Conservation (phyloP, 2,329 filamentous ascomycete species). For the Alternaria rosae region DNA sequence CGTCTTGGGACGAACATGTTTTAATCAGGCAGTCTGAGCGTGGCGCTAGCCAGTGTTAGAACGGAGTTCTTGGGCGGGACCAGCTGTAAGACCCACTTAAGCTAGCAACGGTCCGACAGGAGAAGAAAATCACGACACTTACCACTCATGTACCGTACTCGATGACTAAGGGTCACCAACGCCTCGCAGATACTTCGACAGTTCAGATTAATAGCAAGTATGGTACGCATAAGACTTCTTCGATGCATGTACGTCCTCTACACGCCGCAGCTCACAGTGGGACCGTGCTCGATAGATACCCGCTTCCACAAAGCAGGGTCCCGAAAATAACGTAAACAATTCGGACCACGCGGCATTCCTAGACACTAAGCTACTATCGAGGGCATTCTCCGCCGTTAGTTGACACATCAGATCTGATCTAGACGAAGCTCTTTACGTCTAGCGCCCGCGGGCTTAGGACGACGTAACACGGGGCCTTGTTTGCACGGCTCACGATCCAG, state of each 20-base stretch:
- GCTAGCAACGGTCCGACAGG: slow-evolving; percentile 6
- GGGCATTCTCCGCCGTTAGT: not conserved
- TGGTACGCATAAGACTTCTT: not conserved
- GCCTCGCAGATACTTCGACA: not conserved
- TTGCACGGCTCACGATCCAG: not conserved
- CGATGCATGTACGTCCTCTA: not conserved
- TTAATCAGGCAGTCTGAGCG: not conserved
- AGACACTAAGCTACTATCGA: not conserved
- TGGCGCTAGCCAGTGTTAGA: not conserved
- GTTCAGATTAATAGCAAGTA: not conserved
- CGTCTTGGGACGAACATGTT: not conserved
- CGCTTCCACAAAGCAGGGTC: not conserved
- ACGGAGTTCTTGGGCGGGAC: not conserved
- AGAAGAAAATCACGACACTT: not conserved
- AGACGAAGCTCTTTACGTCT: slow-evolving; percentile 1
- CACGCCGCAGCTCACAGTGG: not conserved
- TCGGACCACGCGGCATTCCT: not conserved
- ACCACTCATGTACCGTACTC: not conserved
- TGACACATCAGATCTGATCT: not conserved
- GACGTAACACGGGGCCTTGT: not conserved
- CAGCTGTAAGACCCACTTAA: not conserved
- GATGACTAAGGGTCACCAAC: not conserved
- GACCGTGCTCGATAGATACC: not conserved
- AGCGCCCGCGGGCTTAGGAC: not conserved
- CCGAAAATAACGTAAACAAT: not conserved